Conservation (phyloP, 306 rosid species). For the Citrullus colocynthis region DNA sequence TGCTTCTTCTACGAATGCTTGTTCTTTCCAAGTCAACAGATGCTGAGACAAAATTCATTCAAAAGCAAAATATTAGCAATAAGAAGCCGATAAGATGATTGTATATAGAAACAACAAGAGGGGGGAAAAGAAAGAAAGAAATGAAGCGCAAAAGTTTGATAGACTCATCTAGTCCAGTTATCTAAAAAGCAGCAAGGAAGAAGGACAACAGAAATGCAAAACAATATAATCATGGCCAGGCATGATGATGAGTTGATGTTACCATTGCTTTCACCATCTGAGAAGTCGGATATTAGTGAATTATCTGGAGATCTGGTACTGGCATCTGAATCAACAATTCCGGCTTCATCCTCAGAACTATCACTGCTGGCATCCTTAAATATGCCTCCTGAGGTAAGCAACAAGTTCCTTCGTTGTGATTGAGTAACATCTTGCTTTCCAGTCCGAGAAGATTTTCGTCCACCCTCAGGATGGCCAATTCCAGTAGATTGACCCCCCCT, state of each 20-base stretch:
- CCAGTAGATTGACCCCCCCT: conserved; percentile 9
- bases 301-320: conserved; percentile 49
- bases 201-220: not conserved
- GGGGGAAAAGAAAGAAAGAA: not conserved
- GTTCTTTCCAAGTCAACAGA: conserved; percentile 18
- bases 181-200: not conserved
- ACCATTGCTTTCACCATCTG: conserved; percentile 58
- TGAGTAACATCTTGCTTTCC: conserved; percentile 17
- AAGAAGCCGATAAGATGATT: not conserved
- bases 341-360: conserved; percentile 39
- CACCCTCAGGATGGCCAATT: not conserved
- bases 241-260: conserved; percentile 18
- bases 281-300: conserved; percentile 40
- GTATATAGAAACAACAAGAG: not conserved
- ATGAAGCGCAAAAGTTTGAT: not conserved
- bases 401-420: conserved; percentile 26
- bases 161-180: not conserved
- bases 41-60: conserved; percentile 28
- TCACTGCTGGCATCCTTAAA: conserved; percentile 54
- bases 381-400: conserved; percentile 29
- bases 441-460: conserved; percentile 20
- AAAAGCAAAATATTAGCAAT: conserved; percentile 15
- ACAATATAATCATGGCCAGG: not conserved
- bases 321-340: conserved; percentile 25
- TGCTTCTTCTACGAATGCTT: conserved; percentile 25